Evolutionary conservation across 208 protist species (phyloP).

Genomic region (Acanthamoeba lenticulata): DNA sequence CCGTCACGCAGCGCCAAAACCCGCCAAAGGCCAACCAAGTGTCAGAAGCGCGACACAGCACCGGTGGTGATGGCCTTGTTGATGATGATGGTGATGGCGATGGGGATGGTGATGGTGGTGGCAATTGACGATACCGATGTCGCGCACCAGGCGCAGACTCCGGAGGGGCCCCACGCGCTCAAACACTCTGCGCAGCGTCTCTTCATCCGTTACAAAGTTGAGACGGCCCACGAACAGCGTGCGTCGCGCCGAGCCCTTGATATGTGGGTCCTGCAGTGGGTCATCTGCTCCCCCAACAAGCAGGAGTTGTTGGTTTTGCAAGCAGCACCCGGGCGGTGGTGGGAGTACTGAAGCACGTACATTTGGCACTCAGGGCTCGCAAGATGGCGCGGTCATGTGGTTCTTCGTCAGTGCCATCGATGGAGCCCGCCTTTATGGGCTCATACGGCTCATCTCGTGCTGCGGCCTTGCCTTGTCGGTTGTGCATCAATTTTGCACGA

Average conservation of each 20-base stretch:
- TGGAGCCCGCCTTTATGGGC: conserved; percentile 68
- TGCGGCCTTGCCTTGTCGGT: not conserved
- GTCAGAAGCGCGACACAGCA: too few species aligned
- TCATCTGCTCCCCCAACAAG: conserved; percentile 44
- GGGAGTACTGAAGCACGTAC: not conserved
- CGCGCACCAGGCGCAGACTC: conserved; percentile 57
- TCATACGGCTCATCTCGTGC: conserved; percentile 66
- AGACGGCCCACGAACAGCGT: conserved; percentile 73
- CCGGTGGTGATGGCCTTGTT: not conserved
- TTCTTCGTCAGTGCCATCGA: conserved; percentile 73
- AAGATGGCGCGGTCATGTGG: conserved; percentile 75
- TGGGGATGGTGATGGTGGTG: not conserved
- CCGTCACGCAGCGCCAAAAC: too few species aligned
- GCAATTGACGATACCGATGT: conserved; percentile 61
- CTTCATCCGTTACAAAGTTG: conserved; percentile 53
- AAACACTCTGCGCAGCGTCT: conserved; percentile 62
- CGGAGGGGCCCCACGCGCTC: conserved; percentile 28
- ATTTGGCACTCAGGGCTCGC: conserved; percentile 67
- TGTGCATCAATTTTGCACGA: not conserved
- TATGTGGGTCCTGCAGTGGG: conserved; percentile 17
- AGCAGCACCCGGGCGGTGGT: not conserved
- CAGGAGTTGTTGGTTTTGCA: not conserved
- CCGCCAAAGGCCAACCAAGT: too few species aligned
- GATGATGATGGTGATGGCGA: not conserved
- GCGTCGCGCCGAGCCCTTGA: conserved; percentile 23